Percentiles rank a stretch among this genome's conserved stretches.
Conservation (phyloP, 192 early-diverging fungal species). For the Rhizoclosmatium globosum region DNA sequence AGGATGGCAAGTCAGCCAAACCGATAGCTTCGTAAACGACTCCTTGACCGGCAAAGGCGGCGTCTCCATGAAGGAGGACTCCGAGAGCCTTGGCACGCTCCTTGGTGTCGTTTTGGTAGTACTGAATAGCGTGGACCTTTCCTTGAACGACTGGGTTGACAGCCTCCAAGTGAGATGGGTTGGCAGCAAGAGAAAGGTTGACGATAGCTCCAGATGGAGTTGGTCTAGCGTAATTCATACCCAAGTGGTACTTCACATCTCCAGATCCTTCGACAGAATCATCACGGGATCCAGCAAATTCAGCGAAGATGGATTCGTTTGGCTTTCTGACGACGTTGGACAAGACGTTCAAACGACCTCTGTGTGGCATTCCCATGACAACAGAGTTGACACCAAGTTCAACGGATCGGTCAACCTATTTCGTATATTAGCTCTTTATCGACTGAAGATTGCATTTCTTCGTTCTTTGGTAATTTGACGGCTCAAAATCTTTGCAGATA, state of each 20-base stretch:
- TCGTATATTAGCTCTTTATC: background rate
- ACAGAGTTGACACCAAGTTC: slow-evolving; percentile 95
- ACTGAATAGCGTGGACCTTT: slow-evolving; percentile 95
- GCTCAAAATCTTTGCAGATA: too few relatives aligned
- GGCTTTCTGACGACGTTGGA: slow-evolving; percentile 99
- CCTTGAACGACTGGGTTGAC: slow-evolving; percentile 98
- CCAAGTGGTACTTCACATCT: slow-evolving; percentile 75
- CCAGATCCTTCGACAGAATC: slow-evolving; percentile 94
- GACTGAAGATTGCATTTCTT: too few relatives aligned
- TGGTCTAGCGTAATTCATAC: slow-evolving; percentile 91
- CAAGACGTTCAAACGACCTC: slow-evolving; percentile 97
- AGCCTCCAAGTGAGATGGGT: slow-evolving; percentile 99
- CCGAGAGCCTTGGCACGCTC: slow-evolving; percentile 86
- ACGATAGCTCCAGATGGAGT: slow-evolving; percentile 97
- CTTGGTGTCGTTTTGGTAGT: slow-evolving; percentile 88
- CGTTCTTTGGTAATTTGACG: too few relatives aligned
- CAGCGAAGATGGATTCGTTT: slow-evolving; percentile 98
- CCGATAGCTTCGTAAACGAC: slow-evolving; percentile 98
- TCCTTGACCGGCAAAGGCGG: slow-evolving; percentile 97
- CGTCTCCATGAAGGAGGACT: slow-evolving; percentile 97
- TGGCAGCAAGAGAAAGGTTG: slow-evolving; percentile 95
- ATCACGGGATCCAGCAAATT: slow-evolving; percentile 90
- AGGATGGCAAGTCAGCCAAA: slow-evolving; percentile 92
- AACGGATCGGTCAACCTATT: slow-evolving; percentile 91
- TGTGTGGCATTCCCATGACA: slow-evolving; percentile 99